A percentile compares a stretch with the other conserved stretches of the same genome.
Conservation (phyloP, 768 basidiomycete species). For the Mycena crocata region DNA sequence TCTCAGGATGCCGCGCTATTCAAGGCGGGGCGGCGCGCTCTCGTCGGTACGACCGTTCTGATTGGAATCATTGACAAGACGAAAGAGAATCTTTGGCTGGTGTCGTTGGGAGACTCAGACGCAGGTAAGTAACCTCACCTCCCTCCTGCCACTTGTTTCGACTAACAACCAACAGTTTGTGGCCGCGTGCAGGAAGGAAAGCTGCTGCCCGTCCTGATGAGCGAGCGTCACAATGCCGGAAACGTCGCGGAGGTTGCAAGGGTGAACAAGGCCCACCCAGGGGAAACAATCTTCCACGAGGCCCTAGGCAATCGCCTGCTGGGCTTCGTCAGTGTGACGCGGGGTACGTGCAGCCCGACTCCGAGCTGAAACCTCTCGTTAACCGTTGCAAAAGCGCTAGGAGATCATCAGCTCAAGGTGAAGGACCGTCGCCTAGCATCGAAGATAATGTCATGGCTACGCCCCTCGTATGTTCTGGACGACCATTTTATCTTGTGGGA, state of each 20-base stretch:
- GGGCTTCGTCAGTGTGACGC: constrained; percentile 19
- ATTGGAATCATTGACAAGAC: constrained; percentile 28
- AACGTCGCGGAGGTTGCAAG: constrained; percentile 18
- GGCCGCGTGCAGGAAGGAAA: constrained; percentile 21
- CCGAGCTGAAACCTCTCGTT: not conserved
- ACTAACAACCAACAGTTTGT: constrained; percentile 14
- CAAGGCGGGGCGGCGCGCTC: constrained; percentile 9
- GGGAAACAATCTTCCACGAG: constrained; percentile 1
- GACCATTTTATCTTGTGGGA: not conserved
- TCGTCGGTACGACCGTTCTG: constrained; percentile 28
- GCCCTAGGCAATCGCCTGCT: not conserved
- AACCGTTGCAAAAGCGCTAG: constrained; percentile 15
- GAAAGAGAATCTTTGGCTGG: constrained; percentile 22
- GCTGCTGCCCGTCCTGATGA: constrained; percentile 3
- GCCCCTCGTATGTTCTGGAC: not conserved
- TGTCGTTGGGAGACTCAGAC: constrained; percentile 28
- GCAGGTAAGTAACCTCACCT: constrained; percentile 18
- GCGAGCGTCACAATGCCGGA: constrained; percentile 18
- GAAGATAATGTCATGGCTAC: not conserved
- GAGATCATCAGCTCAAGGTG: constrained; percentile 28
- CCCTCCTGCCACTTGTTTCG: not conserved
- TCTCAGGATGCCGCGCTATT: too few relatives aligned
- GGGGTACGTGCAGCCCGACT: constrained; percentile 11
- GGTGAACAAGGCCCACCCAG: constrained; percentile 17
- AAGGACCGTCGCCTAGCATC: not conserved